phyloP scores from a whole-genome alignment of 805 yeast genomes.

The Ogataea allantospora region DNA sequence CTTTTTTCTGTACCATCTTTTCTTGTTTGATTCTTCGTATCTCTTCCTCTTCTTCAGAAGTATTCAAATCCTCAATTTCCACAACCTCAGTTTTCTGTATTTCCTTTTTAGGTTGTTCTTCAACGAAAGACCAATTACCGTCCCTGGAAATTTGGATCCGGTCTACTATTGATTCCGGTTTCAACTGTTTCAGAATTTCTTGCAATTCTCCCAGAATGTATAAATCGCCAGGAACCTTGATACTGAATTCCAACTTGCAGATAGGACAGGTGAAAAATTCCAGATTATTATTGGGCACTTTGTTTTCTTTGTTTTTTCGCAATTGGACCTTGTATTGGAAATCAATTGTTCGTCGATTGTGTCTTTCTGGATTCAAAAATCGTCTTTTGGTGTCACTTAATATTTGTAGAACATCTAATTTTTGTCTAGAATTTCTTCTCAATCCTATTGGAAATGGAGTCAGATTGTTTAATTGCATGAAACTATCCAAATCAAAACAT shows the following conservation, averaged over 20 bases:
- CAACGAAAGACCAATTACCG: conserved; percentile 27
- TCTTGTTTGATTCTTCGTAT: conserved; percentile 1
- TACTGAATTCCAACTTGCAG: conserved; percentile 35
- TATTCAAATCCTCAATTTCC: conserved; percentile 19
- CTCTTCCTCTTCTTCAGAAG: conserved; percentile 18
- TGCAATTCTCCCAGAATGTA: conserved; percentile 33
- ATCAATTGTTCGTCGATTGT: conserved; percentile 22
- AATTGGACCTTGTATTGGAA: conserved; percentile 24
- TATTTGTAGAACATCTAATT: conserved; percentile 21
- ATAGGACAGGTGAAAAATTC: conserved; percentile 36
- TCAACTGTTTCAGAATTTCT: conserved; percentile 26
- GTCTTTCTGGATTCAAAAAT: conserved; percentile 20
- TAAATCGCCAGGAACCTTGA: conserved; percentile 32
- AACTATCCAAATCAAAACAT: conserved; percentile 35
- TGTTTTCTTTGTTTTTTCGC: conserved; percentile 19
- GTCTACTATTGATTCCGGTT: conserved; percentile 16
- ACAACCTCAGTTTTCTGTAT: conserved; percentile 18
- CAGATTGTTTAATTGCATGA: conserved; percentile 29
- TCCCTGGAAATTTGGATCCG: conserved; percentile 28
- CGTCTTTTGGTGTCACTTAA: conserved; percentile 29
- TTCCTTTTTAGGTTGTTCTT: conserved; percentile 6
- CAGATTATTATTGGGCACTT: conserved; percentile 26
- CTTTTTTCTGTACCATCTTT: conserved; percentile 8
- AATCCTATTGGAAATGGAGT: conserved; percentile 29
- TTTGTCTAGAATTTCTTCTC: conserved; percentile 15